Percentiles rank a stretch among this genome's conserved stretches.
Conservation (phyloP, 495 filamentous ascomycete genomes). For the Aspergillus diversus region DNA sequence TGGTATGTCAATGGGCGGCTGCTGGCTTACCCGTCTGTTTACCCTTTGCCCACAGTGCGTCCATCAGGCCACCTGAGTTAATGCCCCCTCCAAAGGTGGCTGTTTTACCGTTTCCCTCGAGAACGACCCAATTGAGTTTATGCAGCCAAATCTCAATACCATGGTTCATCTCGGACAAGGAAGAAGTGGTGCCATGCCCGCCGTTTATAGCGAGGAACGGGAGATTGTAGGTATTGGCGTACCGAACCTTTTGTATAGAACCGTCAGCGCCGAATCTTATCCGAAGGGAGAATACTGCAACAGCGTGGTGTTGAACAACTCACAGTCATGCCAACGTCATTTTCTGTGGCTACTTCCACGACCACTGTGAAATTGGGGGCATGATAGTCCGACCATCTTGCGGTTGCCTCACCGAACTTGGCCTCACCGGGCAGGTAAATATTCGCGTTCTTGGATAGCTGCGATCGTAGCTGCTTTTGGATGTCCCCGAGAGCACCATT, state of each 20-base stretch:
- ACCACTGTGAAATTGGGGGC: constrained; percentile 22
- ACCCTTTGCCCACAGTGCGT: constrained; percentile 17
- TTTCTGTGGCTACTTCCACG: constrained; percentile 21
- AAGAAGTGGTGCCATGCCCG: constrained; percentile 21
- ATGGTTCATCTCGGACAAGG: constrained; percentile 16
- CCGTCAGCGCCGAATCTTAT: neutral
- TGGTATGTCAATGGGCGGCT: neutral
- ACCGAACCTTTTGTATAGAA: constrained; percentile 17
- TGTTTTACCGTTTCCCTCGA: constrained; percentile 19
- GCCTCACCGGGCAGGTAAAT: constrained; percentile 17
- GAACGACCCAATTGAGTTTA: constrained; percentile 16
- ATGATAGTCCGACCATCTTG: constrained; percentile 16
- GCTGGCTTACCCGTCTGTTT: constrained; percentile 24
- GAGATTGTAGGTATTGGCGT: constrained; percentile 20
- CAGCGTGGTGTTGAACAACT: neutral
- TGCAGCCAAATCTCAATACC: constrained; percentile 28
- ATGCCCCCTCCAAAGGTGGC: constrained; percentile 26
- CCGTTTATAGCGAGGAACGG: constrained; percentile 26
- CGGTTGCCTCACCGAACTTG: constrained; percentile 9
- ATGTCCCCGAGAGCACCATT: neutral
- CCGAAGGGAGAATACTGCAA: neutral
- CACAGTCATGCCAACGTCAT: constrained; percentile 22
- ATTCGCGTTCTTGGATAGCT: constrained; percentile 11
- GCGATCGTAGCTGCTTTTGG: neutral
- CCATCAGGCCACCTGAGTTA: constrained; percentile 13